Percentiles rank a stretch among this genome's conserved stretches.
These are phyloP conservation scores for Plasmodium yoelii DNA, from an alignment of 169 alveolate genomes.

Conservation along the genomic window DNA sequence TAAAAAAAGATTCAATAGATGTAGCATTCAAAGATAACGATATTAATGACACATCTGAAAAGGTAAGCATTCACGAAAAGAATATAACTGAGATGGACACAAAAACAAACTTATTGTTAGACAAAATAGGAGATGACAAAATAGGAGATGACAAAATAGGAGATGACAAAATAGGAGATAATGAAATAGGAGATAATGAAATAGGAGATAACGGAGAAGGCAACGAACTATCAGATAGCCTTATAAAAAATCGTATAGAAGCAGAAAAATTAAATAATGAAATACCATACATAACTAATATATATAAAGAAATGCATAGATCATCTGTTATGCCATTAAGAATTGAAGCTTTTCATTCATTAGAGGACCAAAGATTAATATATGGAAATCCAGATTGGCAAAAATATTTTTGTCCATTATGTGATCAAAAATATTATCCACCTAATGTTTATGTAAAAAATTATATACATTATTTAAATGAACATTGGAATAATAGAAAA, in stretches of 20 bases:
- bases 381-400: constrained; percentile 78
- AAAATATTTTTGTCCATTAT: constrained; percentile 79
- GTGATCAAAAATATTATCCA: constrained; percentile 71
- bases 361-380: constrained; percentile 80
- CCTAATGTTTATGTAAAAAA: constrained; percentile 77
- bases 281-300: constrained; percentile 57
- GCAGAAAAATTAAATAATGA: constrained; percentile 69
- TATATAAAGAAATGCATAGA: constrained; percentile 77
- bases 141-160: too few relatives aligned
- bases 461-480: constrained; percentile 66
- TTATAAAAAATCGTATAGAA: constrained; percentile 22
- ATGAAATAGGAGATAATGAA: too few relatives aligned
- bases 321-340: constrained; percentile 81
- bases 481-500: constrained; percentile 78
- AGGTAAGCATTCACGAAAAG: too few relatives aligned
- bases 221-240: too few relatives aligned
- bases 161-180: too few relatives aligned
- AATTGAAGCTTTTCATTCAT: constrained; percentile 81
- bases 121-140: too few relatives aligned
- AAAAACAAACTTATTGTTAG: too few relatives aligned
- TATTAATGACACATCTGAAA: too few relatives aligned
- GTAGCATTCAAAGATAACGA: too few relatives aligned
- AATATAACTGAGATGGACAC: too few relatives aligned
- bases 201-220: too few relatives aligned
- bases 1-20: too few relatives aligned